A percentile compares a stretch with the other conserved stretches of the same genome.
phyloP scores from a whole-genome alignment of 2,329 filamentous ascomycete genomes.

The Hypoxylon sp. region DNA sequence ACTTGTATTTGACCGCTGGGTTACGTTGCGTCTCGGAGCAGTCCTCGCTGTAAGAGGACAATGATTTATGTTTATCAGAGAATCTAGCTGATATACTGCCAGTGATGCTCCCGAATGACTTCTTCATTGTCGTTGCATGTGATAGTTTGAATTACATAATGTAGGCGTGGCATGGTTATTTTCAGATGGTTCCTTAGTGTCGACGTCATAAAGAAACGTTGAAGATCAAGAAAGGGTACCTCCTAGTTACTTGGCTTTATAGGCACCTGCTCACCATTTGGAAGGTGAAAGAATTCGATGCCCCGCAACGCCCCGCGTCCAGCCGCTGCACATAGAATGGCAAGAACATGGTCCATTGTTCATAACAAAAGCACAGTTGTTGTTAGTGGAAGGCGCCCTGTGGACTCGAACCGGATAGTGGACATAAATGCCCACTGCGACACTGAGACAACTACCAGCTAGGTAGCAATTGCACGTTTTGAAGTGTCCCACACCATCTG shows the following conservation, averaged over 20 bases:
- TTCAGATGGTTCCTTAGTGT: constrained; percentile 21
- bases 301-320: constrained; percentile 31
- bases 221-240: constrained; percentile 6
- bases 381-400: constrained; percentile 7
- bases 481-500: constrained; percentile 28
- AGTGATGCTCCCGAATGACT: too few species aligned
- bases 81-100: background rate
- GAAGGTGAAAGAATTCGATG: constrained; percentile 24
- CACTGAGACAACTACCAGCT: too few species aligned
- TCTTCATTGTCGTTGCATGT: background rate
- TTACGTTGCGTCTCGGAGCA: too few species aligned
- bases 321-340: background rate
- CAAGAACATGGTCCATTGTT: constrained; percentile 9
- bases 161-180: constrained; percentile 14
- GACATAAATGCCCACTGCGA: constrained; percentile 14
- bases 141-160: background rate
- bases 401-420: constrained; percentile 22
- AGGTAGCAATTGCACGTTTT: constrained; percentile 14
- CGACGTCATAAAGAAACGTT: constrained; percentile 25
- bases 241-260: background rate
- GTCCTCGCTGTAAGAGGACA: too few species aligned
- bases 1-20: too few species aligned
- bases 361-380: background rate
- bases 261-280: too few species aligned
- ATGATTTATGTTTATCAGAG: too few species aligned